These are phyloP conservation scores for Dendrobium chrysotoxum DNA, from an alignment of 106 monocot species.

Conservation along the genomic window DNA sequence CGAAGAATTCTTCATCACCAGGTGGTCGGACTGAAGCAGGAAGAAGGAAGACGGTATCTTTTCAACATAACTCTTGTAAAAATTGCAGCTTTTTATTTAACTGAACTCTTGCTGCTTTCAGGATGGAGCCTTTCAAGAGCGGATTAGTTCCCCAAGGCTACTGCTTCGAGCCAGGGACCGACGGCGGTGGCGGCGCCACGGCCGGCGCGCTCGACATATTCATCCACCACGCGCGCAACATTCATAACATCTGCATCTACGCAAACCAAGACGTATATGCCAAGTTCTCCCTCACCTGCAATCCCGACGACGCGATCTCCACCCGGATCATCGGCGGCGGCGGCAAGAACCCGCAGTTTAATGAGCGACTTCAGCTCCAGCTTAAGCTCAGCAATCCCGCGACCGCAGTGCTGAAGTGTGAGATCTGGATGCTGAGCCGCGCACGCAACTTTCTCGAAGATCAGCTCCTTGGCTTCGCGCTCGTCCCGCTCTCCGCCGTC, in stretches of 20 bases:
- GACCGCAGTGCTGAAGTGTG: conserved; percentile 54
- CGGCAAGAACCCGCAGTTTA: conserved; percentile 50
- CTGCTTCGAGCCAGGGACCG: neutral
- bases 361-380: conserved; percentile 32
- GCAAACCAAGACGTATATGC: conserved; percentile 68
- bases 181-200: neutral
- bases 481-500: conserved; percentile 40
- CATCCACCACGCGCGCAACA: conserved; percentile 51
- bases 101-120: neutral
- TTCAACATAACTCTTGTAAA: neutral
- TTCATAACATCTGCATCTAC: conserved; percentile 78
- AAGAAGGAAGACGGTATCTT: neutral
- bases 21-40: neutral
- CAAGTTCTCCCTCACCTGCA: conserved; percentile 57
- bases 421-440: conserved; percentile 68
- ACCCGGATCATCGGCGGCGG: conserved; percentile 38
- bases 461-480: conserved; percentile 71
- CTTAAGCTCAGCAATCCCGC: conserved; percentile 4
- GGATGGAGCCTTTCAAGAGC: neutral
- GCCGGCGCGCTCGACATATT: conserved; percentile 35
- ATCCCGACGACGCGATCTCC: conserved; percentile 37
- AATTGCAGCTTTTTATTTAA: neutral
- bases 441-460: conserved; percentile 46
- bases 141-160: neutral
- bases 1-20: neutral